These are phyloP conservation scores for Corchorus capsularis DNA, from an alignment of 345 rosid species.

Conservation along the genomic window DNA sequence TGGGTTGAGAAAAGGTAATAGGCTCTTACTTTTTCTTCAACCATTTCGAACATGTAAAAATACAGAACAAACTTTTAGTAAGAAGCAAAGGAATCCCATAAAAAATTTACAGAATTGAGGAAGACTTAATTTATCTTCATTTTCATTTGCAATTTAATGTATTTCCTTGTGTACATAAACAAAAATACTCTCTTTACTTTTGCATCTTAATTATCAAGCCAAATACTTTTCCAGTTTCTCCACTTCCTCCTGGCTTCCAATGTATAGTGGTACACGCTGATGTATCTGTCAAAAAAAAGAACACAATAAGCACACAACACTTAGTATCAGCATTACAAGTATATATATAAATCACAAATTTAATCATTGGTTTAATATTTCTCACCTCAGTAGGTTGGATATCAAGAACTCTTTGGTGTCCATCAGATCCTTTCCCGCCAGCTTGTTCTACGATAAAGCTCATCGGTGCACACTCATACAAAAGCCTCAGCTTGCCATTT, in stretches of 20 bases:
- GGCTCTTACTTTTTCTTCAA: background rate
- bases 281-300: slow-evolving; percentile 84
- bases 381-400: slow-evolving; percentile 77
- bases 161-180: slow-evolving; percentile 26
- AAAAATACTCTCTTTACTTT: slow-evolving; percentile 26
- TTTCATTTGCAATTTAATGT: slow-evolving; percentile 11
- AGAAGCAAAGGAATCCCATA: slow-evolving; percentile 3
- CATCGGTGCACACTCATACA: slow-evolving; percentile 97
- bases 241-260: slow-evolving; percentile 87
- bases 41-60: background rate
- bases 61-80: background rate
- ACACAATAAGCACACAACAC: background rate
- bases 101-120: background rate
- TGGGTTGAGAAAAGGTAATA: background rate
- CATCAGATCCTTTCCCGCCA: slow-evolving; percentile 98
- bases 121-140: background rate
- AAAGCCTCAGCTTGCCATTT: slow-evolving; percentile 89
- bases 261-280: slow-evolving; percentile 88
- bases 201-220: slow-evolving; percentile 48
- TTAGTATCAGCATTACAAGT: background rate
- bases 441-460: slow-evolving; percentile 96
- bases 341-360: background rate
- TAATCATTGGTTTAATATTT: background rate
- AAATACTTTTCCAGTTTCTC: slow-evolving; percentile 92
- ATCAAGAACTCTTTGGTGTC: slow-evolving; percentile 77